A percentile compares a stretch with the other conserved stretches of the same genome.
These are phyloP conservation scores for Potentilla sterilis DNA, from an alignment of 306 rosid genomes.

Conservation along the genomic window DNA sequence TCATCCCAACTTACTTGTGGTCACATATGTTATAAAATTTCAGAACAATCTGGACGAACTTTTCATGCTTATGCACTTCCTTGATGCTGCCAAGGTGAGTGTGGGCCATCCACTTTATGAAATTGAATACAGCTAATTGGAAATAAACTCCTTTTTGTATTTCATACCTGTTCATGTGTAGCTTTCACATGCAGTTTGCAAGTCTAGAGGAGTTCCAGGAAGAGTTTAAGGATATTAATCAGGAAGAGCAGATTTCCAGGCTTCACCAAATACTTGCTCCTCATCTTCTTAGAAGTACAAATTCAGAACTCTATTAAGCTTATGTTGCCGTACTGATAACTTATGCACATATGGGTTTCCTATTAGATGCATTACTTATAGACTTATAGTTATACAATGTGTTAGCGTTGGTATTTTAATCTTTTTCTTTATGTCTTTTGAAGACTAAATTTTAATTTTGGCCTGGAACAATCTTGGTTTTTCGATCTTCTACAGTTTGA, in stretches of 20 bases:
- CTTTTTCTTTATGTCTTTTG: conserved; percentile 6
- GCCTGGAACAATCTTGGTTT: conserved; percentile 7
- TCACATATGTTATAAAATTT: conserved; percentile 35
- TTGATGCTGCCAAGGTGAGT: conserved; percentile 98
- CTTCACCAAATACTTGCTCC: conserved; percentile 98
- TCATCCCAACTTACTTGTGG: conserved; percentile 30
- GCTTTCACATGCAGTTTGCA: conserved; percentile 60
- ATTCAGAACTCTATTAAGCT: conserved; percentile 15
- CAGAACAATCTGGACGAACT: conserved; percentile 99
- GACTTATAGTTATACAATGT: conserved; percentile 4
- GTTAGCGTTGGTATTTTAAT: conserved; percentile 14
- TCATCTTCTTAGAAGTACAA: conserved; percentile 89
- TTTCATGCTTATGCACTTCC: conserved; percentile 99
- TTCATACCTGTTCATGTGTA: conserved; percentile 9
- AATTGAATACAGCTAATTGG: conserved; percentile 17
- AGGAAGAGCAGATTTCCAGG: conserved; percentile 93
- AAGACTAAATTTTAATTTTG: not conserved
- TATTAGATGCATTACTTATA: conserved; percentile 12
- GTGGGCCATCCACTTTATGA: conserved; percentile 14
- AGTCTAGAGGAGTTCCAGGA: conserved; percentile 99
- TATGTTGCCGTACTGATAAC: not conserved
- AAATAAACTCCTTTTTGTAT: conserved; percentile 21
- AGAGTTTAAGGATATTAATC: conserved; percentile 96
- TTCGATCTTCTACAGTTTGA: not conserved
- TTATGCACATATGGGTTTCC: conserved; percentile 7